Conservation (phyloP, 768 basidiomycete species). For the Boletus vinaceobasis region DNA sequence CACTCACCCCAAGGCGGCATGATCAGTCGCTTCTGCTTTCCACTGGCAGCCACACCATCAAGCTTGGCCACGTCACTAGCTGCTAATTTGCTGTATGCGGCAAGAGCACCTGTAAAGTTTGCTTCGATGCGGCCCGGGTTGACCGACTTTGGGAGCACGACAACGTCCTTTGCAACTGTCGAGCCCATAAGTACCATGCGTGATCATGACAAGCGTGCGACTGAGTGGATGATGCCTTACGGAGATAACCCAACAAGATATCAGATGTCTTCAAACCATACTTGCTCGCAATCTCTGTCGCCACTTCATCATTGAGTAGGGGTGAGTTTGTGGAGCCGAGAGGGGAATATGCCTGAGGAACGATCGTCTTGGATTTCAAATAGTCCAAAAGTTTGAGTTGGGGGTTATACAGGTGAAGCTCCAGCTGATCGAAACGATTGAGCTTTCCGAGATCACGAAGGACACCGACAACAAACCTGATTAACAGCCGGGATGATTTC, state of each 20-base stretch:
- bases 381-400: constrained; percentile 65
- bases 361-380: constrained; percentile 62
- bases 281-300: constrained; percentile 56
- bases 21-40: constrained; percentile 73
- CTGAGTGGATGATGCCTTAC: constrained; percentile 34
- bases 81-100: constrained; percentile 45
- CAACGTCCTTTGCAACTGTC: constrained; percentile 58
- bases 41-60: constrained; percentile 52
- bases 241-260: constrained; percentile 59
- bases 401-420: constrained; percentile 72
- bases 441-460: background rate
- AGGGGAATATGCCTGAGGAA: constrained; percentile 78
- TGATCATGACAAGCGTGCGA: constrained; percentile 7
- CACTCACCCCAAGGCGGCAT: constrained; percentile 69
- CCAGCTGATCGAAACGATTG: constrained; percentile 43
- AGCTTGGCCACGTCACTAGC: constrained; percentile 51
- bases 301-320: constrained; percentile 59
- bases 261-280: constrained; percentile 52
- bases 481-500: constrained; percentile 69
- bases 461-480: constrained; percentile 46
- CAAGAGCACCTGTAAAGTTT: constrained; percentile 52
- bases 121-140: constrained; percentile 62
- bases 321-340: constrained; percentile 69
- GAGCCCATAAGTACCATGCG: background rate
- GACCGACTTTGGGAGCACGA: constrained; percentile 76